Conservation (phyloP, 2,329 filamentous ascomycete genomes). For the Sarocladiaceae sp. region DNA sequence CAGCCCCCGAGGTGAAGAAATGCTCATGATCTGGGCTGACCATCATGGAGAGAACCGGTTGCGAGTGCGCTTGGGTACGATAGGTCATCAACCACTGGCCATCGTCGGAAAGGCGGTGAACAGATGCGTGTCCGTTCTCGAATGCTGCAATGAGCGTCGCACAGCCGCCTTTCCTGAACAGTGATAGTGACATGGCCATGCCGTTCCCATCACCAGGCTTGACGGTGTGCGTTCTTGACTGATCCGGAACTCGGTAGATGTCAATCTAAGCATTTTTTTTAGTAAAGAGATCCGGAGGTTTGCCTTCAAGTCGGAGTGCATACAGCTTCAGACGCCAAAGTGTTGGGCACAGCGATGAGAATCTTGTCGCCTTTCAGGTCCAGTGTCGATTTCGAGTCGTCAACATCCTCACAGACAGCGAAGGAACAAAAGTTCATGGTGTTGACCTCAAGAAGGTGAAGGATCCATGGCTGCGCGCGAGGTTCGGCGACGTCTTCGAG, state of each 20-base stretch:
- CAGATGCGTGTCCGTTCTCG: slow-evolving; percentile 72
- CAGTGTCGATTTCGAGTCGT: slow-evolving; percentile 15
- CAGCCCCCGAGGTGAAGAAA: slow-evolving; percentile 77
- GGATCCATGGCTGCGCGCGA: slow-evolving; percentile 70
- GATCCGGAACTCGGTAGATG: slow-evolving; percentile 74
- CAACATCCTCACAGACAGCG: slow-evolving; percentile 42
- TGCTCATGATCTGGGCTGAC: slow-evolving; percentile 42
- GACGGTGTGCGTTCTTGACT: slow-evolving; percentile 58
- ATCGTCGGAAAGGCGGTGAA: slow-evolving; percentile 46
- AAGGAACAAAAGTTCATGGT: slow-evolving; percentile 95
- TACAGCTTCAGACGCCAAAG: slow-evolving; percentile 64
- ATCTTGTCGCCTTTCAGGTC: slow-evolving; percentile 33
- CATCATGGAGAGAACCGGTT: slow-evolving; percentile 74
- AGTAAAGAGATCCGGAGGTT: neutral
- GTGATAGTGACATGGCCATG: slow-evolving; percentile 81
- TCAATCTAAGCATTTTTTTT: slow-evolving; percentile 50
- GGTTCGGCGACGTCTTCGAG: slow-evolving; percentile 50
- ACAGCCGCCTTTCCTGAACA: slow-evolving; percentile 44
- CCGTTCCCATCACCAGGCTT: slow-evolving; percentile 49
- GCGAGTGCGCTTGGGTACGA: slow-evolving; percentile 60
- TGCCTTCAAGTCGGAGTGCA: slow-evolving; percentile 16
- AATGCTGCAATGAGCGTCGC: slow-evolving; percentile 70
- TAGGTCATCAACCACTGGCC: slow-evolving; percentile 51
- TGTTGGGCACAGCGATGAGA: slow-evolving; percentile 75
- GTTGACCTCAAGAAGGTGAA: slow-evolving; percentile 79